These are phyloP conservation scores for Ogataea kodamae DNA, from an alignment of 805 yeast genomes.

Conservation along the genomic window DNA sequence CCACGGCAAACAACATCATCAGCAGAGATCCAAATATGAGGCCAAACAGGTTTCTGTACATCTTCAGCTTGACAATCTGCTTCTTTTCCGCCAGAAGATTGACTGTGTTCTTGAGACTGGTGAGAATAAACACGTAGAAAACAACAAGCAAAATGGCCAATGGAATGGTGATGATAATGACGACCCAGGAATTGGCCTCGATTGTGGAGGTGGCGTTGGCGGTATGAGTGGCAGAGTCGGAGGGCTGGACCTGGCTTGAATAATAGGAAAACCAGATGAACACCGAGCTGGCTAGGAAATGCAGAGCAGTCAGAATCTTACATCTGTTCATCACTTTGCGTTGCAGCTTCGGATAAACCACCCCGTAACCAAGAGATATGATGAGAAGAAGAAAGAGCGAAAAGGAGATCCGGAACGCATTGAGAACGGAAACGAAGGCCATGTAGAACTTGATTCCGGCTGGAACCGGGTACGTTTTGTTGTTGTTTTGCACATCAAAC, in stretches of 20 bases:
- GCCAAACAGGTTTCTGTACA: slow-evolving; percentile 77
- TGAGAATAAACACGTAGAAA: slow-evolving; percentile 72
- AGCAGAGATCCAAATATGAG: slow-evolving; percentile 71
- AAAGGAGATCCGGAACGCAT: slow-evolving; percentile 78
- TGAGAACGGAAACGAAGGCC: slow-evolving; percentile 72
- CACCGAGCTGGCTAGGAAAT: slow-evolving; percentile 51
- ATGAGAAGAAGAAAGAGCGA: slow-evolving; percentile 83
- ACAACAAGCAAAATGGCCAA: slow-evolving; percentile 62
- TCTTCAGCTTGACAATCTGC: slow-evolving; percentile 83
- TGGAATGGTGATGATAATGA: slow-evolving; percentile 63
- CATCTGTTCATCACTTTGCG: slow-evolving; percentile 70
- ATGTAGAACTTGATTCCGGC: slow-evolving; percentile 63
- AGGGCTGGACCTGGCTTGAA: slow-evolving; percentile 32
- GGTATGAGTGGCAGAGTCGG: slow-evolving; percentile 30
- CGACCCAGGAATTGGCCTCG: slow-evolving; percentile 43
- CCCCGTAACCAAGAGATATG: slow-evolving; percentile 91
- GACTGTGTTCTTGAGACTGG: slow-evolving; percentile 72
- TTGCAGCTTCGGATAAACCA: slow-evolving; percentile 82
- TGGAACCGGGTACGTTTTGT: slow-evolving; percentile 35
- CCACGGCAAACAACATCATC: slow-evolving; percentile 65
- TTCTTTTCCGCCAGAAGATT: slow-evolving; percentile 74
- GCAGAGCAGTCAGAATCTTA: slow-evolving; percentile 53
- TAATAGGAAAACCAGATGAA: slow-evolving; percentile 48
- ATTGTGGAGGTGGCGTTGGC: slow-evolving; percentile 48
- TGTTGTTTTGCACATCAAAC: slow-evolving; percentile 73